phyloP scores from a whole-genome alignment of 2,329 filamentous ascomycete genomes.

The Trichoderma hamatum region DNA sequence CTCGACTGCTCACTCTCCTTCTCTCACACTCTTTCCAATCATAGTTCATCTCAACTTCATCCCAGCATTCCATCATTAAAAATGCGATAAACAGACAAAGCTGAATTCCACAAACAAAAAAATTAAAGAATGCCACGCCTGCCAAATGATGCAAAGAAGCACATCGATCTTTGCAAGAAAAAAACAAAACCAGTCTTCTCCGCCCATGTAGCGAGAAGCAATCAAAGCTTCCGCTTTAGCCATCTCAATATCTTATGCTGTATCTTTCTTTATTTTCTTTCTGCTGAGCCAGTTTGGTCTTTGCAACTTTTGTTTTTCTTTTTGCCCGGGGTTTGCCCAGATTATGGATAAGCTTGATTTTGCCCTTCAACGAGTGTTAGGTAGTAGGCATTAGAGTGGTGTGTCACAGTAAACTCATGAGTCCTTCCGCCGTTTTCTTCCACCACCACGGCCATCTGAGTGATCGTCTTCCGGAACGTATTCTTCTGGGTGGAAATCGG shows the following conservation, averaged over 20 bases:
- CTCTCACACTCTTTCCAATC: background rate
- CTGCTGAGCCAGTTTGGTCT: background rate
- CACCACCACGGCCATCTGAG: constrained; percentile 37
- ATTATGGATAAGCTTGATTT: background rate
- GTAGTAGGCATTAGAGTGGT: background rate
- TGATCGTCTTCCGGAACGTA: constrained; percentile 48
- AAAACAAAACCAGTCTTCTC: background rate
- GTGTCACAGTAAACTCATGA: background rate
- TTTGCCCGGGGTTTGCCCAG: background rate
- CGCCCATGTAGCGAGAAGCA: background rate
- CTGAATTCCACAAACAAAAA: background rate
- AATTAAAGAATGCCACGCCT: background rate
- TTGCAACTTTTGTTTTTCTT: background rate
- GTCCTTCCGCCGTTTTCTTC: constrained; percentile 29
- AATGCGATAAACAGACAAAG: background rate
- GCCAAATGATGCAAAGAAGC: constrained; percentile 12
- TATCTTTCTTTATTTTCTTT: background rate
- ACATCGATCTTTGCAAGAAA: background rate
- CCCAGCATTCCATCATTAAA: constrained; percentile 1
- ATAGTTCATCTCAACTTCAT: background rate
- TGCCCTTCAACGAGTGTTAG: background rate
- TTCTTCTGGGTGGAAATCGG: constrained; percentile 52
- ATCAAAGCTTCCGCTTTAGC: background rate
- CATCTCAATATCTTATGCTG: background rate
- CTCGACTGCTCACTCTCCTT: background rate